Evolutionary conservation across 2,329 filamentous ascomycete species (phyloP), one percentile per base, ranked within the genome.

Genomic region (Paradendryphiella salina): DNA sequence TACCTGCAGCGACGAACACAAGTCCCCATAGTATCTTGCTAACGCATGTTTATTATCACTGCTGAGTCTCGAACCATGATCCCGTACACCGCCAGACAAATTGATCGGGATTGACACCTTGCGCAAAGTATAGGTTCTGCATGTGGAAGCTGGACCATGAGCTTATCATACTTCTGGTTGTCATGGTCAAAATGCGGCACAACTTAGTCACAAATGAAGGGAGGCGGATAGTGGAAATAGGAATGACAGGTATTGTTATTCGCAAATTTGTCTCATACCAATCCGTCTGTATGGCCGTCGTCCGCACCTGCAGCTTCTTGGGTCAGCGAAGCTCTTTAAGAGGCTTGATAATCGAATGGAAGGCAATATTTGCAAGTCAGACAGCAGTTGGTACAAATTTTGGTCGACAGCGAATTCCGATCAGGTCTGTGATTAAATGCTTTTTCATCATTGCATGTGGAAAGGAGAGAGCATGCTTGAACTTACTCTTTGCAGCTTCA

Each of bases 321-420:
- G 11, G 44, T 63, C 49, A 60, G 57, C 29, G 11, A 17, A 28
- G 38, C 28, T 36, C 40, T 13, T n/a, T 26, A 36, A 41, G 4
- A 14, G 15, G 17, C 3, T 15, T 38, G 2, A 13, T 20, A 2
- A 10, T 6, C 14, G 32, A 15, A 28, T 31, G 14, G 29, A 13
- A 21, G 23, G 17, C 17, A 5, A 14, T 36, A 14, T 2, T 42
- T 56, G 57, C 54, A 53, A 41, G 72, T 89, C 86, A 89, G 86
- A 89, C 85, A 90, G 87, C 86, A 87, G 86, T 90, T 90, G 87
- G 84, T 72, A 85, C 84, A 83, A 85, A 84, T 76, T 78, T 71
- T 44, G 78, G 81, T 88, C 86, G 80, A 88, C 86, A 89, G 80
- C 66, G 66, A 71, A 75, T 87, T 90, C 85, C 81, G 87, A 87